Evolutionary conservation across 2,329 filamentous ascomycete genomes (phyloP), one percentile per base, ranked within the genome.

Genomic region (Fusarium poae): DNA sequence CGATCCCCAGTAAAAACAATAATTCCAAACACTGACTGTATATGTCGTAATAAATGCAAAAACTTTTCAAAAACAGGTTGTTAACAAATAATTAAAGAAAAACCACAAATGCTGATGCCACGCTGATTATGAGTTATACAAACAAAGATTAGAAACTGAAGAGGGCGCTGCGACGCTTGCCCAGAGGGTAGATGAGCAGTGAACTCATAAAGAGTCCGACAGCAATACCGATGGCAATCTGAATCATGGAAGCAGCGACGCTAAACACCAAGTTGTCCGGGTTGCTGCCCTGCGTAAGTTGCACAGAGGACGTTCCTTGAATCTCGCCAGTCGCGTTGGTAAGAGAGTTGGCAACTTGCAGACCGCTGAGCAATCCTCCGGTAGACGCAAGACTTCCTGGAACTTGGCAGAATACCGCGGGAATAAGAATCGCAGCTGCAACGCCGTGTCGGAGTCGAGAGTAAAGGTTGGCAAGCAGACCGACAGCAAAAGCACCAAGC

Each of bases 381-480:
- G 81, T 82, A 3, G 82, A 82, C 0, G 82, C 82, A 20, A 84
- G 70, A 30, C 82, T 83, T 68, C 82, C 83, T 2, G 82, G 82
- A 2, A 84, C 82, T 65, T 84, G 82, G 3, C 82, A 81, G 49
- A 84, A 84, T 44, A 84, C 83, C 20, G 82, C 82, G 0, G 82
- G 82, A 25, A 84, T 80, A 8, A 84, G 77, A 1, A 80, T 83
- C 3, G 82, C 80, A 0, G 81, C 82, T 1, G 82, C 82, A 30
- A 84, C 82, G n/a, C 85, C 85, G 61, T 86, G 84, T 12, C 82
- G 76, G 11, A 87, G 59, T 25, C 85, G 80, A n/a, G 90, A 92
- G 78, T 95, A 94, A 2, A 93, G 75, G 72, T 96, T 96, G 10
- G 92, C 92, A 49, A 92, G 81, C 5, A 94, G 85, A 32, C 93